Evolutionary conservation across 495 filamentous ascomycete species (phyloP), one percentile per base, ranked within the genome.

Genomic region (Talaromyces borbonicus): DNA sequence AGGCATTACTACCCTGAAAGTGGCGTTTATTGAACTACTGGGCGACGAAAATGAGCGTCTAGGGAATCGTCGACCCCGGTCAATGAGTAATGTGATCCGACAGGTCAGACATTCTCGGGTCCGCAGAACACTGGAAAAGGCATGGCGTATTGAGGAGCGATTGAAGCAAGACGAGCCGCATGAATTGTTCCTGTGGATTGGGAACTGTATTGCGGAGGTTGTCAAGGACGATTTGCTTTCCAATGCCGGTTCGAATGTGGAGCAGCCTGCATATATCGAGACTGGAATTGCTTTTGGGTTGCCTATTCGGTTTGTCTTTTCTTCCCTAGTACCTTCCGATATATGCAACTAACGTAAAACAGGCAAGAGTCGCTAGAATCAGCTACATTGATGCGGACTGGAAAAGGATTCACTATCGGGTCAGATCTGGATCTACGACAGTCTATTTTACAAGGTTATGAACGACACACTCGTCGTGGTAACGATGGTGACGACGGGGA

Each of bases 251-350:
- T 68, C 66, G 8, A 59, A 56, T 38, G 61, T 62, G 25, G 57
- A 64, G 31, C 54, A 74, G 24, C 66, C 68, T 6, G 64, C 74
- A 22, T 76, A 77, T 52, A 57, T 90, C 35, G 77, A 83, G 29
- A 75, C 89, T 67, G 87, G 87, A 1, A 83, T 93, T 35, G 87
- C 87, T n/a, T 93, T 90, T 59, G 85, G 81, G 65, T 90, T 93
- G 52, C 85, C 87, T 12, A 88, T 90, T 67, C 74, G 79, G 85
- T 89, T 69, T 61, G 71, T 53, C 27, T 32, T 19, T 38, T 39
- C 25, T n/a, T n/a, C n/a, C n/a, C n/a, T n/a, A n/a, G n/a, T n/a
- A 4, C 12, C 39, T 26, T 15, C 30, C 12, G 23, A 6, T 18
- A 15, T 8, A 11, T 27, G 19, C 15, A 16, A 12, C 29, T 26